Conservation (phyloP, 148 eudicot genomes). For the Linanthus parryae region DNA sequence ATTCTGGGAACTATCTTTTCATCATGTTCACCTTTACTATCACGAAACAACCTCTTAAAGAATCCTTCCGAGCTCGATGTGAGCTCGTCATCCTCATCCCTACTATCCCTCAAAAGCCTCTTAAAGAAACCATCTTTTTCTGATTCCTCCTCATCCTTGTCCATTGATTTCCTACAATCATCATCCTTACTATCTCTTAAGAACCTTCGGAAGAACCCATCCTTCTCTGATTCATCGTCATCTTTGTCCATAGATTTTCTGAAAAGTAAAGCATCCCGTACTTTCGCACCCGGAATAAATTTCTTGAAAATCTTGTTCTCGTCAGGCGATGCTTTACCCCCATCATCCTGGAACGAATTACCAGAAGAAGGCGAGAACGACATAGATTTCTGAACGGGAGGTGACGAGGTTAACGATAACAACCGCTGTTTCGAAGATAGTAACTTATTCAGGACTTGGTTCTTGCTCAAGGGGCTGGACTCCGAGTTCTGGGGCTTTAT, state of each 20-base stretch:
- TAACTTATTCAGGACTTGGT: constrained; percentile 66
- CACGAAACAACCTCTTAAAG: constrained; percentile 89
- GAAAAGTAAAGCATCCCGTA: constrained; percentile 69
- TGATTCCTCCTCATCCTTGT: constrained; percentile 52
- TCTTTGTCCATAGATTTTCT: constrained; percentile 85
- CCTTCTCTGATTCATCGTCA: constrained; percentile 69
- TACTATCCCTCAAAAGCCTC: constrained; percentile 69
- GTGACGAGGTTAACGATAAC: constrained; percentile 75
- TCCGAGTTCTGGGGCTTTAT: constrained; percentile 58
- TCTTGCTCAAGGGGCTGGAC: constrained; percentile 51
- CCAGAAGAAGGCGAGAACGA: constrained; percentile 56
- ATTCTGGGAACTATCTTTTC: constrained; percentile 54
- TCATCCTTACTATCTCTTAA: constrained; percentile 67
- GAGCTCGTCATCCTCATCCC: constrained; percentile 74
- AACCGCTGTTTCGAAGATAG: constrained; percentile 74
- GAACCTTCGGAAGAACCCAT: constrained; percentile 70
- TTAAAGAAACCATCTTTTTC: constrained; percentile 93
- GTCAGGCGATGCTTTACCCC: constrained; percentile 62
- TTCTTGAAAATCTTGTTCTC: constrained; percentile 79
- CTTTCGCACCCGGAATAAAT: constrained; percentile 73
- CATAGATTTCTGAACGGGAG: constrained; percentile 48
- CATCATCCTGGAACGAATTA: constrained; percentile 49
- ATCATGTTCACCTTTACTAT: constrained; percentile 67
- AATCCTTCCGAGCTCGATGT: constrained; percentile 82
- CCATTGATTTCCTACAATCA: constrained; percentile 35